phyloP scores from a whole-genome alignment of 2,329 filamentous ascomycete genomes.

The Colletotrichum sansevieriae region DNA sequence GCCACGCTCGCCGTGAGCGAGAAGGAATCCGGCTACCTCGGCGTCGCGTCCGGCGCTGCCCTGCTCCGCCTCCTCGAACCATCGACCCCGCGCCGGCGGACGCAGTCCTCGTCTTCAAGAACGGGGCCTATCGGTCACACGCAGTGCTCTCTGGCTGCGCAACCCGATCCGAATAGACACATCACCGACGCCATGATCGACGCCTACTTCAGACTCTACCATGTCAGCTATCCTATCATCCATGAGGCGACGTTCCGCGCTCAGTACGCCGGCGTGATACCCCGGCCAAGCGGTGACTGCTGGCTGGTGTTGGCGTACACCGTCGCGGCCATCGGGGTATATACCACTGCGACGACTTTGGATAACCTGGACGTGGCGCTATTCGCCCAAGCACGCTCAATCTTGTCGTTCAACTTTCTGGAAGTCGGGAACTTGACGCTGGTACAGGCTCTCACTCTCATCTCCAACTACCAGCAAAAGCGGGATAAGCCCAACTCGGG shows the following conservation, averaged over 20 bases:
- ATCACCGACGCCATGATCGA: conserved; percentile 50
- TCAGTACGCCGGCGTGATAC: conserved; percentile 46
- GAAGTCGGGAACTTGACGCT: conserved; percentile 48
- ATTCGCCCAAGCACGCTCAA: conserved; percentile 24
- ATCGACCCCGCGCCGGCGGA: conserved; percentile 44
- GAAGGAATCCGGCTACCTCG: conserved; percentile 58
- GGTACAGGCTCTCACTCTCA: conserved; percentile 49
- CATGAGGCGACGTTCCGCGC: conserved; percentile 33
- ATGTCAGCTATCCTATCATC: conserved; percentile 36
- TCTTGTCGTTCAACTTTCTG: conserved; percentile 39
- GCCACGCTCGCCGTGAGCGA: conserved; percentile 53
- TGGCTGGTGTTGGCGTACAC: conserved; percentile 49
- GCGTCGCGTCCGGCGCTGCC: conserved; percentile 59
- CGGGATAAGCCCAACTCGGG: conserved; percentile 64
- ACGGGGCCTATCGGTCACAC: conserved; percentile 26
- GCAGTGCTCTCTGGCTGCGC: conserved; percentile 42
- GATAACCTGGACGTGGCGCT: conserved; percentile 22
- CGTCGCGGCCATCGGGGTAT: conserved; percentile 28
- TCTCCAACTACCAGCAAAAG: conserved; percentile 57
- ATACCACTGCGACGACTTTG: conserved; percentile 27
- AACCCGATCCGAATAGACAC: conserved; percentile 51
- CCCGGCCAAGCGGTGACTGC: conserved; percentile 48
- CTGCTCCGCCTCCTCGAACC: conserved; percentile 55
- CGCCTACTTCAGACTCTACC: conserved; percentile 31
- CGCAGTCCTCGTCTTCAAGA: conserved; percentile 40